Evolutionary conservation across 352 stramenopile genomes (phyloP), one percentile per base, ranked within the genome.

Genomic region (Pythium grandisporangium): DNA sequence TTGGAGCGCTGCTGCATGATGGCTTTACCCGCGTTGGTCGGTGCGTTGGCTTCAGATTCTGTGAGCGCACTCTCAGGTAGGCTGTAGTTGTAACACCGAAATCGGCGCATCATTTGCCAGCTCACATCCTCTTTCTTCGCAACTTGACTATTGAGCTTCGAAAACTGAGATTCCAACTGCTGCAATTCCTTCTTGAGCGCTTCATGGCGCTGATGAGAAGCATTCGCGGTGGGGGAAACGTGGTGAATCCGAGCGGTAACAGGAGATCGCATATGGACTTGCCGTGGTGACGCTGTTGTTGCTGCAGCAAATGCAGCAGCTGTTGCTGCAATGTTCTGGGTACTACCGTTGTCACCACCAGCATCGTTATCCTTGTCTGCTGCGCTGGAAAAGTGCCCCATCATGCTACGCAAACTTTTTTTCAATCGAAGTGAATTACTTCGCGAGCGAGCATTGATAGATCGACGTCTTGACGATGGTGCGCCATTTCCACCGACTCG

Each of bases 1-100:
- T 39, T 45, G 13, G 30, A 13, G 24, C 37, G 35, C 17, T 55
- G 38, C 19, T 36, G 33, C 19, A n/a, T 8, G 52, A 53, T 40
- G 42, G 40, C 42, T 51, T 58, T 44, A 51, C 63, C 45, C 10
- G 48, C 29, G 19, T 51, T 61, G 2, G 53, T 60, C 6, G 76
- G 71, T 10, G 70, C 71, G 12, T 61, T 49, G 25, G 49, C 61
- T 23, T 86, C 76, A 13, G 65, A 58, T 23, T 86, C 70, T 21
- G 61, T 61, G 10, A 62, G 53, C 37, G 62, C 59, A 16, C 55
- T 71, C 48, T 83, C 70, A 3, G 76, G 69, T 14, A 90, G 55
- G 34, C 85, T 90, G 55, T 90, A 90, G 40, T 90, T 90, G 69
- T 84, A 87, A 32, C 73, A 85, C 2, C 73, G 70, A 37, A 90